These are phyloP conservation scores for Auxenochlorella pyrenoidosa DNA, from an alignment of 139 green algal genomes.

Conservation along the genomic window DNA sequence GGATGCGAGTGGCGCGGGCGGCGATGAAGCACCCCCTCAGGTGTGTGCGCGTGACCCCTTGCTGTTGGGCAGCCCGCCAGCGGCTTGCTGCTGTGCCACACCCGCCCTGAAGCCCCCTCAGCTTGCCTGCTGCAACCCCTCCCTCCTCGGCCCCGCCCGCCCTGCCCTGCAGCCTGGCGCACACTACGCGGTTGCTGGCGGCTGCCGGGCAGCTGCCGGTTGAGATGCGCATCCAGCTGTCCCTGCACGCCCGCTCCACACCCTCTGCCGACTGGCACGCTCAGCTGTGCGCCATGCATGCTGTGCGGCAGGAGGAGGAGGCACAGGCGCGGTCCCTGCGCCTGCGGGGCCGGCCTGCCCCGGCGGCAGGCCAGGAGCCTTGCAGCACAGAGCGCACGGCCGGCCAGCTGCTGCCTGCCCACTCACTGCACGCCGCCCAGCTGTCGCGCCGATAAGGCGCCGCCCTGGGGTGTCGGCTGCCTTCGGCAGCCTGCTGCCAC, in stretches of 20 bases:
- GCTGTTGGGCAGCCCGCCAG: not conserved
- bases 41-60: not conserved
- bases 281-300: conserved; percentile 10
- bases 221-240: conserved; percentile 11
- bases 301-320: not conserved
- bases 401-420: not conserved
- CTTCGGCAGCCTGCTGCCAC: too few species aligned
- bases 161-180: conserved; percentile 2
- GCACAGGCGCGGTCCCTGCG: not conserved
- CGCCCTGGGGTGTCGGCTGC: too few species aligned
- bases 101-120: too few species aligned
- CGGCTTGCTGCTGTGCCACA: not conserved
- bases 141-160: not conserved
- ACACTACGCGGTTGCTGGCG: not conserved
- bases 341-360: not conserved
- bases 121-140: too few species aligned
- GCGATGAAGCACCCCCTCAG: conserved; percentile 14
- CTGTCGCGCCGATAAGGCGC: too few species aligned
- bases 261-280: not conserved
- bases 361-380: not conserved
- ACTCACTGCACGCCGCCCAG: too few species aligned
- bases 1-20: not conserved
- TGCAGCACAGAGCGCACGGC: not conserved
- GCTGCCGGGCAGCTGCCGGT: not conserved
- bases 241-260: not conserved